These are phyloP conservation scores for Simplicillium sp. DNA, from an alignment of 2,329 filamentous ascomycete species.

Conservation along the genomic window DNA sequence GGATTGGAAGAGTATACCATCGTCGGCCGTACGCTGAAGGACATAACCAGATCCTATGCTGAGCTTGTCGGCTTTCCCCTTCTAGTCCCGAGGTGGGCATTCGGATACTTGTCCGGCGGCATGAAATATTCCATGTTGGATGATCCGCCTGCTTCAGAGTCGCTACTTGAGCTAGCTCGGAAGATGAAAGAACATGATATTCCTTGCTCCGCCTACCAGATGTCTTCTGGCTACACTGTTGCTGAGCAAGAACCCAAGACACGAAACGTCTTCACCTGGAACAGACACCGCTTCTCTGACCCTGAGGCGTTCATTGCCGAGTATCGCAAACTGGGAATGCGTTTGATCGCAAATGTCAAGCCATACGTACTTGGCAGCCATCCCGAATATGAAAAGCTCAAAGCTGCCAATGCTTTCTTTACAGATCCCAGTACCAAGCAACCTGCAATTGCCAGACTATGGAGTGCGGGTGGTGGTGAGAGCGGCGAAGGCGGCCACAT, in stretches of 20 bases:
- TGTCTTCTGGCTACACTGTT: constrained; percentile 65
- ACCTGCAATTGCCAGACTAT: constrained; percentile 52
- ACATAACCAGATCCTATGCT: constrained; percentile 57
- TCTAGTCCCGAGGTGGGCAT: constrained; percentile 61
- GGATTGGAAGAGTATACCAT: constrained; percentile 64
- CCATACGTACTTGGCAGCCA: constrained; percentile 61
- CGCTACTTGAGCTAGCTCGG: constrained; percentile 48
- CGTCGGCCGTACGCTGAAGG: constrained; percentile 54
- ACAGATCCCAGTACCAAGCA: constrained; percentile 42
- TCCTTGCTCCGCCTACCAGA: constrained; percentile 61
- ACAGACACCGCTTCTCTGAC: constrained; percentile 58
- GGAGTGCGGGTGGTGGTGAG: constrained; percentile 64
- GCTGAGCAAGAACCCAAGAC: constrained; percentile 59
- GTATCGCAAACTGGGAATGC: constrained; percentile 55
- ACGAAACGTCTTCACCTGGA: constrained; percentile 65
- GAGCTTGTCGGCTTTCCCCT: constrained; percentile 59
- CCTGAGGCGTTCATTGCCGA: constrained; percentile 53
- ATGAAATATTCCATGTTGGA: constrained; percentile 45
- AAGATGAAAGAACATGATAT: constrained; percentile 57
- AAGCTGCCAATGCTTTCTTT: constrained; percentile 53
- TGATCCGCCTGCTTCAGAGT: constrained; percentile 43
- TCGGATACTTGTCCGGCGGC: constrained; percentile 61
- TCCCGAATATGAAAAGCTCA: constrained; percentile 54
- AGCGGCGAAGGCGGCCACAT: constrained; percentile 63
- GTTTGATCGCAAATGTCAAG: constrained; percentile 63